Evolutionary conservation across 306 rosid genomes (phyloP).

Genomic region (Quercus gilva): DNA sequence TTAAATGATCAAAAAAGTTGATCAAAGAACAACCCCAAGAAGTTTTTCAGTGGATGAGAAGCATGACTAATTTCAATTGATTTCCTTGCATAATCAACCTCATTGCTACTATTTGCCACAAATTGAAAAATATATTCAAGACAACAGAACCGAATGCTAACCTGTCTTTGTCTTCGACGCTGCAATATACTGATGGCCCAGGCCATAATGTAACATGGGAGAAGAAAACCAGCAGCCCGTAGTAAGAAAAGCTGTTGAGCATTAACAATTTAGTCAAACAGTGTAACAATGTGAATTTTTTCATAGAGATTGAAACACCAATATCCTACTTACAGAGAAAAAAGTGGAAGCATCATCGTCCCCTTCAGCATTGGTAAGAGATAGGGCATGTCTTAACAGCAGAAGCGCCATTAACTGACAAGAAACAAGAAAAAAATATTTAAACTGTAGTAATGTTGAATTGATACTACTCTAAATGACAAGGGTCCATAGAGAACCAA

Average conservation of each 20-base stretch:
- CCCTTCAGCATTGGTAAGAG: slow-evolving; percentile 43
- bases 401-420: slow-evolving; percentile 62
- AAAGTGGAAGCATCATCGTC: slow-evolving; percentile 48
- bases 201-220: slow-evolving; percentile 59
- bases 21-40: neutral
- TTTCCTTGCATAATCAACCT: neutral
- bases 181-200: slow-evolving; percentile 61
- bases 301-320: neutral
- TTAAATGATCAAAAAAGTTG: slow-evolving; percentile 4
- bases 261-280: slow-evolving; percentile 16
- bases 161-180: slow-evolving; percentile 64
- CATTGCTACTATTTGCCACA: neutral
- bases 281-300: neutral
- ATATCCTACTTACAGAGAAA: slow-evolving; percentile 48
- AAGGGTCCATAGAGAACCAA: neutral
- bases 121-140: neutral
- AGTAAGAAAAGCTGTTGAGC: slow-evolving; percentile 52
- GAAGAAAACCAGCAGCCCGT: slow-evolving; percentile 58
- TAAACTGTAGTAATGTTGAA: neutral
- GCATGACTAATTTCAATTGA: slow-evolving; percentile 8
- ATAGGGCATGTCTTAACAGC: slow-evolving; percentile 49
- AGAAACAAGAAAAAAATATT: neutral
- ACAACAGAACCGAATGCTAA: slow-evolving; percentile 27
- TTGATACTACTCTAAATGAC: too few relatives aligned
- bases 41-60: neutral